Percentiles rank a stretch among this genome's conserved stretches.
phyloP scores from a whole-genome alignment of 169 alveolate species.

The Pseudocohnilembus persalinus region DNA sequence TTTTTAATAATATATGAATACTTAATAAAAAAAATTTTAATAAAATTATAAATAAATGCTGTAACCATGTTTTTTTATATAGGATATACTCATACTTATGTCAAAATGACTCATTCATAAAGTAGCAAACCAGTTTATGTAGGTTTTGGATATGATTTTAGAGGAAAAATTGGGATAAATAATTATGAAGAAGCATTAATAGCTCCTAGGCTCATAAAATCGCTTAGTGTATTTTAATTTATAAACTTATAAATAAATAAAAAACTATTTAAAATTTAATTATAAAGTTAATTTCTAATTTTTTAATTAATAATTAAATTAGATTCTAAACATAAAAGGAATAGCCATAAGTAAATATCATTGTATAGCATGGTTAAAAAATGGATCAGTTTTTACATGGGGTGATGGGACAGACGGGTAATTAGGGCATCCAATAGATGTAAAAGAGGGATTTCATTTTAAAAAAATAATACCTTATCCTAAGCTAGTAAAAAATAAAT shows the following conservation, averaged over 20 bases:
- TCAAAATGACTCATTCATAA: neutral
- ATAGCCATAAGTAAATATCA: conserved; percentile 10
- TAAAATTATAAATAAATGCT: too few relatives aligned
- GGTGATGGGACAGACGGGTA: conserved; percentile 22
- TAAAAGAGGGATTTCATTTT: neutral
- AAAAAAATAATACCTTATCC: neutral
- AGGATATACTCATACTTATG: neutral
- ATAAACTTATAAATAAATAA: neutral
- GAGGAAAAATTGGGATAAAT: neutral
- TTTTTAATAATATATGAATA: neutral
- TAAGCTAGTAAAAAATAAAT: neutral
- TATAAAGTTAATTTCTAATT: too few relatives aligned
- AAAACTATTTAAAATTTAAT: too few relatives aligned
- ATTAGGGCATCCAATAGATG: conserved; percentile 26
- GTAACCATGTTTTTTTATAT: neutral
- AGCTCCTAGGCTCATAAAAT: neutral
- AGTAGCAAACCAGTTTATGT: neutral
- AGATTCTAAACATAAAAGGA: neutral
- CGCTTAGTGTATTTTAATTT: neutral
- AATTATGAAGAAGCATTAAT: neutral
- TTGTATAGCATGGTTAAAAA: conserved; percentile 28
- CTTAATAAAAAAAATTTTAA: neutral
- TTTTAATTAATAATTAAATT: too few relatives aligned
- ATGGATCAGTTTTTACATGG: conserved; percentile 32
- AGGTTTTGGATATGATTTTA: neutral